Percentiles rank a stretch among this genome's conserved stretches.
These are phyloP conservation scores for Roridomyces roridus DNA, from an alignment of 768 basidiomycete species.

Conservation along the genomic window DNA sequence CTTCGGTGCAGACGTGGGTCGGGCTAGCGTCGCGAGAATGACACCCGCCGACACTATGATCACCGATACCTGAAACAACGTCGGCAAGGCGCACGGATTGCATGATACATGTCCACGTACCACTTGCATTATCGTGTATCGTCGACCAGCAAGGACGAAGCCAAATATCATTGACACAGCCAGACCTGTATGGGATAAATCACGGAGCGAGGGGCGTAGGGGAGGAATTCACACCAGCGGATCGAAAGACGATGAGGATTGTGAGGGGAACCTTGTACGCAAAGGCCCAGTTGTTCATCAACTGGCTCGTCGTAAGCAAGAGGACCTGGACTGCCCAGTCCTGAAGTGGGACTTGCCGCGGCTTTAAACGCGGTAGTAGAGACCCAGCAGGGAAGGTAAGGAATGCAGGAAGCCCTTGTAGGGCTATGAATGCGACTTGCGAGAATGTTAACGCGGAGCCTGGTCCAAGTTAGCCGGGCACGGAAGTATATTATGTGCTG, in stretches of 20 bases:
- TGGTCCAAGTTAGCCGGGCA: slow-evolving; percentile 29
- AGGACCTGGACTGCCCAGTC: slow-evolving; percentile 78
- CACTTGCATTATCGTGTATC: slow-evolving; percentile 66
- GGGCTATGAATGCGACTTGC: slow-evolving; percentile 81
- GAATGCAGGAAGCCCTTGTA: slow-evolving; percentile 70
- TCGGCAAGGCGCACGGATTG: background rate
- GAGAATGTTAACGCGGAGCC: slow-evolving; percentile 86
- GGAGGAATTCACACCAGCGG: slow-evolving; percentile 58
- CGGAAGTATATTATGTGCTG: background rate
- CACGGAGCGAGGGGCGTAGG: slow-evolving; percentile 1
- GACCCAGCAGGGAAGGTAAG: slow-evolving; percentile 43
- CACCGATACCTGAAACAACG: slow-evolving; percentile 60
- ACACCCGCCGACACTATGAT: slow-evolving; percentile 73
- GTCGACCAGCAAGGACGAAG: slow-evolving; percentile 59
- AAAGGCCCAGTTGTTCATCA: slow-evolving; percentile 85
- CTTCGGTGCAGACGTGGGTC: slow-evolving; percentile 38
- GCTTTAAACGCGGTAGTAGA: slow-evolving; percentile 60
- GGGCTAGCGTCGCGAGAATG: slow-evolving; percentile 73
- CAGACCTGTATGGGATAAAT: slow-evolving; percentile 52
- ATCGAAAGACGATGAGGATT: slow-evolving; percentile 84
- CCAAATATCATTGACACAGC: slow-evolving; percentile 82
- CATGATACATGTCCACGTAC: slow-evolving; percentile 44
- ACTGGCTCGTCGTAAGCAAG: slow-evolving; percentile 66
- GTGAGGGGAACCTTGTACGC: slow-evolving; percentile 79
- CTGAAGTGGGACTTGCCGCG: slow-evolving; percentile 68